phyloP scores from a whole-genome alignment of 2,329 filamentous ascomycete genomes.

The Penicillium decumbens region DNA sequence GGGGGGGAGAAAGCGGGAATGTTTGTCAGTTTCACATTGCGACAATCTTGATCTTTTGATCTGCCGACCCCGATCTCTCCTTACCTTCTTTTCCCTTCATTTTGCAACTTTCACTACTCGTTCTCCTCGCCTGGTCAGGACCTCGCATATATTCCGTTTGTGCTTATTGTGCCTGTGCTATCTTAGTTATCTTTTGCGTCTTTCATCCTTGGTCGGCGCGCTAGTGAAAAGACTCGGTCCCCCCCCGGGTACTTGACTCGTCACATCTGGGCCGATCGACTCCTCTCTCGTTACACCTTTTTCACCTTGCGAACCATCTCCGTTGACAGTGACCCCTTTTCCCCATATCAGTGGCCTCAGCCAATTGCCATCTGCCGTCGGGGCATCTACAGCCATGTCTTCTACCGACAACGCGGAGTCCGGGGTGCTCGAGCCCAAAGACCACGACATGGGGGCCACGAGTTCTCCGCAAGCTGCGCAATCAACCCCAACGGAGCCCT shows the following conservation, averaged over 20 bases:
- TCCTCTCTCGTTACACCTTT: conserved; percentile 6
- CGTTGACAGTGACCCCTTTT: conserved; percentile 2
- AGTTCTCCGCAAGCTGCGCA: conserved; percentile 19
- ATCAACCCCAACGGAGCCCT: conserved; percentile 12
- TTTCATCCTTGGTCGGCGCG: background rate
- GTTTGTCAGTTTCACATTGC: background rate
- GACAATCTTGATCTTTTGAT: background rate
- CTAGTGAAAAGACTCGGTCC: conserved; percentile 14
- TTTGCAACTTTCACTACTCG: background rate
- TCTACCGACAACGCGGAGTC: conserved; percentile 23
- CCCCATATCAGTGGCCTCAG: conserved; percentile 3
- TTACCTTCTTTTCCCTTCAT: background rate
- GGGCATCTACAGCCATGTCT: conserved; percentile 18
- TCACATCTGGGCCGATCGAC: conserved; percentile 19
- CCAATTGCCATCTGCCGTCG: conserved; percentile 15
- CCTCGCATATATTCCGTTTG: background rate
- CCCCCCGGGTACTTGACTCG: conserved; percentile 20
- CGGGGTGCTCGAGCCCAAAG: conserved; percentile 17
- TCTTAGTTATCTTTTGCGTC: background rate
- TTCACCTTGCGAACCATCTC: background rate
- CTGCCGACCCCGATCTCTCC: conserved; percentile 9
- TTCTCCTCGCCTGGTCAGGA: background rate
- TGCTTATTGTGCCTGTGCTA: background rate
- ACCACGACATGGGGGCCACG: conserved; percentile 15
- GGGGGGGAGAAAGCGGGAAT: background rate